Conservation (phyloP, 768 basidiomycete species). For the Suillus brevipes region DNA sequence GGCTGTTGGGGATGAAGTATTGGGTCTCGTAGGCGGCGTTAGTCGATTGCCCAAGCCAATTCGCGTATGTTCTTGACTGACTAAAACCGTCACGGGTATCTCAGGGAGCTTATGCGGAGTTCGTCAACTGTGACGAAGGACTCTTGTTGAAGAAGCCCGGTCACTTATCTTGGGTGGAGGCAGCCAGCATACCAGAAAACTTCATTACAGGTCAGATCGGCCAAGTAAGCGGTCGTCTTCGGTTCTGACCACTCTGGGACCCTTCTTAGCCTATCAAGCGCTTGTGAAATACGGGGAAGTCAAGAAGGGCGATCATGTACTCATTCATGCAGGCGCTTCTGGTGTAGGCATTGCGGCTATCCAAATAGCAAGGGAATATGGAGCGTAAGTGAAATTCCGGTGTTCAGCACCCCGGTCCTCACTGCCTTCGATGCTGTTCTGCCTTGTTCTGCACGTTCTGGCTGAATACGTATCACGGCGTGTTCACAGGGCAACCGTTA, state of each 20-base stretch:
- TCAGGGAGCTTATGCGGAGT: constrained; percentile 92
- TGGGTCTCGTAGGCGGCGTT: constrained; percentile 81
- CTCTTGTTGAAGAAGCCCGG: constrained; percentile 75
- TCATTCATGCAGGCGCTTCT: constrained; percentile 90
- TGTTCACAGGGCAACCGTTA: constrained; percentile 58
- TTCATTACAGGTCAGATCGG: constrained; percentile 71
- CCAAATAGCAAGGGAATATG: constrained; percentile 75
- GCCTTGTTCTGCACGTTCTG: constrained; percentile 5
- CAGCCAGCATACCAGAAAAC: constrained; percentile 85
- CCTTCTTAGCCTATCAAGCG: constrained; percentile 55
- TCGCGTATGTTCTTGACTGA: constrained; percentile 6
- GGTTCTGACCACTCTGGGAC: constrained; percentile 12
- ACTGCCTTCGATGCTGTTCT: constrained; percentile 8
- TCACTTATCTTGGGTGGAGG: constrained; percentile 77
- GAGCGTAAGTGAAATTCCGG: constrained; percentile 55
- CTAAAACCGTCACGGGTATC: neutral
- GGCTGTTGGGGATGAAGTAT: constrained; percentile 68
- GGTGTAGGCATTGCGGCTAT: constrained; percentile 89
- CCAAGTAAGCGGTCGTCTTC: constrained; percentile 3
- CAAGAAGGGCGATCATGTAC: constrained; percentile 68
- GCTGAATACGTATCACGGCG: constrained; percentile 10
- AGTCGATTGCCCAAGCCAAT: constrained; percentile 27
- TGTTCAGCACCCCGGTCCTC: neutral
- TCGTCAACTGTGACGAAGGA: constrained; percentile 63
- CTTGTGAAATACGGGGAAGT: constrained; percentile 68